Evolutionary conservation across 2,329 filamentous ascomycete species (phyloP).

Genomic region (Epichloe festucae): DNA sequence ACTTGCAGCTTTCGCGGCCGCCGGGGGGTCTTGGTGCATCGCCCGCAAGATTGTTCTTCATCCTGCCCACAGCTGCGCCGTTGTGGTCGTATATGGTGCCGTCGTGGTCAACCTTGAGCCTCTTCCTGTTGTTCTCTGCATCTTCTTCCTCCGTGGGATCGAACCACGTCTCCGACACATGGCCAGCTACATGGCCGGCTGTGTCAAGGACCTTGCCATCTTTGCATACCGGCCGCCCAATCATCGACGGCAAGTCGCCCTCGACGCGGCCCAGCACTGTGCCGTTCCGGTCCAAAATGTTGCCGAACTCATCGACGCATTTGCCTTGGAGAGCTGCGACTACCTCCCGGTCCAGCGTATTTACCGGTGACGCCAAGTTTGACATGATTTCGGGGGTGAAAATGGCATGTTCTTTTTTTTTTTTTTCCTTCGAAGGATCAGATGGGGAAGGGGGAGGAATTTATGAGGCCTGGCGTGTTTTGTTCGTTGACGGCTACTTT

Average conservation of each 20-base stretch:
- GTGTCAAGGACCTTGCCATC: slow-evolving; percentile 51
- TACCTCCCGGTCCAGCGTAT: slow-evolving; percentile 16
- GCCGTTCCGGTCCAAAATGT: slow-evolving; percentile 36
- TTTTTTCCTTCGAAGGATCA: no score
- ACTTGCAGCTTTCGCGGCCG: neutral
- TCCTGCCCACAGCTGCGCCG: slow-evolving; percentile 47
- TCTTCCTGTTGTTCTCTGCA: slow-evolving; percentile 28
- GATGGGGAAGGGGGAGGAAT: neutral
- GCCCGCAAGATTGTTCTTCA: slow-evolving; percentile 25
- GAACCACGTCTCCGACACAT: slow-evolving; percentile 43
- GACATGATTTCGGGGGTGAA: slow-evolving; percentile 20
- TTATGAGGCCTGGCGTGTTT: neutral
- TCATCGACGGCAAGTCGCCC: slow-evolving; percentile 42
- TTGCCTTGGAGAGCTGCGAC: slow-evolving; percentile 32
- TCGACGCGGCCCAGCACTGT: slow-evolving; percentile 38
- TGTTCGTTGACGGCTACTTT: neutral
- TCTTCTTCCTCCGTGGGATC: neutral
- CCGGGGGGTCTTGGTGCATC: neutral
- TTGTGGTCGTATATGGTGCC: slow-evolving; percentile 45
- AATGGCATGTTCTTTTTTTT: neutral
- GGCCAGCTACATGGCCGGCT: slow-evolving; percentile 67
- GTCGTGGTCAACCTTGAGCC: slow-evolving; percentile 40
- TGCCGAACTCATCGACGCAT: slow-evolving; percentile 40
- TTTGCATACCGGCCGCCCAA: slow-evolving; percentile 32
- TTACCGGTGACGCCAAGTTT: slow-evolving; percentile 20